Evolutionary conservation across 2,329 filamentous ascomycete genomes (phyloP).

Genomic region (Allantophomopsis cytisporea): DNA sequence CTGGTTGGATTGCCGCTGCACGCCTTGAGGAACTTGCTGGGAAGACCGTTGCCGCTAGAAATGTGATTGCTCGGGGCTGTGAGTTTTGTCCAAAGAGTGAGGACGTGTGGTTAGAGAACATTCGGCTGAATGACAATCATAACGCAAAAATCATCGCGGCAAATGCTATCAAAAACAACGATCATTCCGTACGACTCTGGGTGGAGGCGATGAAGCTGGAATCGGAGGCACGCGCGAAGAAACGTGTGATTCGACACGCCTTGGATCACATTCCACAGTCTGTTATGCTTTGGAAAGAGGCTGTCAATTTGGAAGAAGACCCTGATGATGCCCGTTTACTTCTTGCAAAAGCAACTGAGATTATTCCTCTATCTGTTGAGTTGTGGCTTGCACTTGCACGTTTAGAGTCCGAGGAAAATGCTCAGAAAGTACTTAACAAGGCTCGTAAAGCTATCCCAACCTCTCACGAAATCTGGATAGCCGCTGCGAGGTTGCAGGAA

Average conservation of each 20-base stretch:
- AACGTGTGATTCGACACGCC: slow-evolving; percentile 82
- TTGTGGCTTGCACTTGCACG: slow-evolving; percentile 89
- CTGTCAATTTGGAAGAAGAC: slow-evolving; percentile 90
- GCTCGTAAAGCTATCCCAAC: slow-evolving; percentile 89
- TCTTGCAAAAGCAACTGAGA: slow-evolving; percentile 87
- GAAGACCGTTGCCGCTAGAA: slow-evolving; percentile 79
- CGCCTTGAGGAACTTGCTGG: slow-evolving; percentile 86
- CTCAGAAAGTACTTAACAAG: slow-evolving; percentile 88
- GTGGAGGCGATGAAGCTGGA: slow-evolving; percentile 92
- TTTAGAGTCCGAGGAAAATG: slow-evolving; percentile 79
- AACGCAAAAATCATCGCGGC: slow-evolving; percentile 95
- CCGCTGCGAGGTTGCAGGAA: slow-evolving; percentile 81
- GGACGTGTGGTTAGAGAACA: slow-evolving; percentile 93
- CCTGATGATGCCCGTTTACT: slow-evolving; percentile 76
- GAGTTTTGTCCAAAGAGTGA: slow-evolving; percentile 87
- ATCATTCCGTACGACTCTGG: slow-evolving; percentile 80
- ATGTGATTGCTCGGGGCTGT: slow-evolving; percentile 77
- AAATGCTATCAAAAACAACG: slow-evolving; percentile 84
- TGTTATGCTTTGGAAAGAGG: slow-evolving; percentile 94
- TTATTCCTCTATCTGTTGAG: slow-evolving; percentile 87
- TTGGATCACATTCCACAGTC: slow-evolving; percentile 89
- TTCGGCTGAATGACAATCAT: slow-evolving; percentile 78
- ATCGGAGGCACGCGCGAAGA: slow-evolving; percentile 69
- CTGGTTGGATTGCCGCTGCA: slow-evolving; percentile 91
- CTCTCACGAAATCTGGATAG: slow-evolving; percentile 93